Conservation (phyloP, 306 rosid genomes). For the Crataegus laevigata region DNA sequence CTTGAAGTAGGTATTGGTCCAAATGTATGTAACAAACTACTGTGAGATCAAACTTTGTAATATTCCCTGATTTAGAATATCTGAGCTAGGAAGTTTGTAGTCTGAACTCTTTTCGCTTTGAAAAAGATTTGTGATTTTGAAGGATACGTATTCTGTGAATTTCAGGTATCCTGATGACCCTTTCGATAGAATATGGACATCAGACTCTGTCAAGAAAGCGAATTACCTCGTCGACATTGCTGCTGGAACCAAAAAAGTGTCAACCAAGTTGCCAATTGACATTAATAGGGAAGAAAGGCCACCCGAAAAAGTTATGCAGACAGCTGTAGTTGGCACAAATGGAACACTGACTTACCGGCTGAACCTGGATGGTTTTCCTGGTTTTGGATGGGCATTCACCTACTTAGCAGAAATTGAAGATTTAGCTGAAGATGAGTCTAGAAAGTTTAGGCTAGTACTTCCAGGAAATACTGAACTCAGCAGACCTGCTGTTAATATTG, state of each 20-base stretch:
- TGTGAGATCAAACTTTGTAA: neutral
- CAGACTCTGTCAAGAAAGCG: slow-evolving; percentile 87
- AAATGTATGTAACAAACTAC: neutral
- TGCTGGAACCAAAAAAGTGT: slow-evolving; percentile 67
- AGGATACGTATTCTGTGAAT: slow-evolving; percentile 6
- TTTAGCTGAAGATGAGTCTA: slow-evolving; percentile 49
- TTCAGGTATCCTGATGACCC: slow-evolving; percentile 96
- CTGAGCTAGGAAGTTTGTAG: neutral
- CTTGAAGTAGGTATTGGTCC: neutral
- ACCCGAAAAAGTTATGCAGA: slow-evolving; percentile 90
- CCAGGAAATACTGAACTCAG: slow-evolving; percentile 66
- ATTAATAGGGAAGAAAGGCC: slow-evolving; percentile 64
- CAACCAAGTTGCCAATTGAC: slow-evolving; percentile 59
- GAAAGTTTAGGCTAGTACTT: slow-evolving; percentile 84
- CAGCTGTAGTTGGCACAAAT: slow-evolving; percentile 80
- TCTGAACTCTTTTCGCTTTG: neutral
- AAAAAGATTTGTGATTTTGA: neutral
- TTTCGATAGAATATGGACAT: slow-evolving; percentile 90
- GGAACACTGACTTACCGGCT: slow-evolving; percentile 87
- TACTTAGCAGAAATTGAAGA: slow-evolving; percentile 97
- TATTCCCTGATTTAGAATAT: neutral
- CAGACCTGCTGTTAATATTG: slow-evolving; percentile 76
- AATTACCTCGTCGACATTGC: slow-evolving; percentile 95
- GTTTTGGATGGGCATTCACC: slow-evolving; percentile 68
- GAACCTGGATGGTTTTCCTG: slow-evolving; percentile 93